Evolutionary conservation across 371 early-diverging fungal species (phyloP).

Genomic region (Fennellomyces sp.): DNA sequence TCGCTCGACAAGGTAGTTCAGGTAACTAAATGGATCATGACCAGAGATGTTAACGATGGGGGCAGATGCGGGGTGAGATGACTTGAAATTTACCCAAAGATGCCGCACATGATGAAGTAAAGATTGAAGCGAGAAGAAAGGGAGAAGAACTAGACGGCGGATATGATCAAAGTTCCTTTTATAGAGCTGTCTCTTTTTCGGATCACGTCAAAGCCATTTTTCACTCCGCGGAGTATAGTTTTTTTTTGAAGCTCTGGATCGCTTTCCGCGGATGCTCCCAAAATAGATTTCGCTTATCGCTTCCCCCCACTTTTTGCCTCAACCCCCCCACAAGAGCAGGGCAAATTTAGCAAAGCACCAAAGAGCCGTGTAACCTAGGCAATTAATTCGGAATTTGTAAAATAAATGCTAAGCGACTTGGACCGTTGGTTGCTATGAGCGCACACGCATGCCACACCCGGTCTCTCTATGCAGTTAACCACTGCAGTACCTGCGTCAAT

Average conservation of each 20-base stretch:
- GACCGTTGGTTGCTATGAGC: too few relatives aligned
- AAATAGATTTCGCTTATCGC: conserved; percentile 3
- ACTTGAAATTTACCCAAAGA: conserved; percentile 72
- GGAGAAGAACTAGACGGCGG: conserved; percentile 4
- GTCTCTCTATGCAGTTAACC: too few relatives aligned
- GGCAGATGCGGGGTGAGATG: not conserved
- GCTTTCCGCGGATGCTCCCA: conserved; percentile 1
- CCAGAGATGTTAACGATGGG: not conserved
- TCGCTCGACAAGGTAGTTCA: conserved; percentile 85
- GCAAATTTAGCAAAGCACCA: not conserved
- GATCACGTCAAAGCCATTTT: not conserved
- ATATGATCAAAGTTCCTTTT: not conserved
- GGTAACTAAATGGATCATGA: conserved; percentile 44
- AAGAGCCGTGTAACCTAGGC: not conserved
- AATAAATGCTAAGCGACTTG: too few relatives aligned
- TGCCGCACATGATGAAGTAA: conserved; percentile 88
- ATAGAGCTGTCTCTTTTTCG: not conserved
- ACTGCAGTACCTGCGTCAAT: too few relatives aligned
- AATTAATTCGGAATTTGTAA: not conserved
- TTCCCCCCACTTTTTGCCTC: not conserved
- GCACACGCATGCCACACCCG: too few relatives aligned
- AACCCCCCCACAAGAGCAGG: not conserved
- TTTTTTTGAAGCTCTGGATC: not conserved
- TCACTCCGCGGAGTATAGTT: conserved; percentile 2
- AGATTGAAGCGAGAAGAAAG: conserved; percentile 14